Percentiles rank a stretch among this genome's conserved stretches.
These are phyloP conservation scores for Fusarium temperatum DNA, from an alignment of 2,329 filamentous ascomycete species.

Conservation along the genomic window DNA sequence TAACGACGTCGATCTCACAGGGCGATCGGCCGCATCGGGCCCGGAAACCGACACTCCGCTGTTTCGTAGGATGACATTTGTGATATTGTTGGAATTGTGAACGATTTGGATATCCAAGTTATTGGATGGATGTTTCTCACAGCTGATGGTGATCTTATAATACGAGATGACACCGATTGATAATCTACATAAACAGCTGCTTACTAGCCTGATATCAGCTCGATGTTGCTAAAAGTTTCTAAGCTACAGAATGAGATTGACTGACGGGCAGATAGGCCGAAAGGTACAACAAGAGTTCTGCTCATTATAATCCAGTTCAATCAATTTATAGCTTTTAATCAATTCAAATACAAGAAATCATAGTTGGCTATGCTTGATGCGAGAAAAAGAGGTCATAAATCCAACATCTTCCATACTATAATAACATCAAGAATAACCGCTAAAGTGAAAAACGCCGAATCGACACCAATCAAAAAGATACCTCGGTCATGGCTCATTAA, in stretches of 20 bases:
- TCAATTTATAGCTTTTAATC: not conserved
- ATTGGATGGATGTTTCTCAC: not conserved
- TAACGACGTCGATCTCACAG: not conserved
- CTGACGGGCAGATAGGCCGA: not conserved
- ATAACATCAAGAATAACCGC: slow-evolving; percentile 25
- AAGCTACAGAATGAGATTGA: not conserved
- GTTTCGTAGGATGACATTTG: not conserved
- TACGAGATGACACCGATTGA: not conserved
- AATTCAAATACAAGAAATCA: slow-evolving; percentile 8
- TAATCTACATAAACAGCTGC: not conserved
- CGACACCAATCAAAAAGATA: not conserved
- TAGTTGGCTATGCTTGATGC: slow-evolving; percentile 33
- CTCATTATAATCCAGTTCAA: not conserved
- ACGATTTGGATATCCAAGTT: not conserved
- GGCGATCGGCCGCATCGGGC: slow-evolving; percentile 32
- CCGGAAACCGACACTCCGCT: slow-evolving; percentile 25
- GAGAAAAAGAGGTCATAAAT: slow-evolving; percentile 9
- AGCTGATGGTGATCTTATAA: not conserved
- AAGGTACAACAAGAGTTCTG: not conserved
- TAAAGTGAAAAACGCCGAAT: slow-evolving; percentile 3
- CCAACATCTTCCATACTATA: slow-evolving; percentile 9
- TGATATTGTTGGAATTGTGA: not conserved
- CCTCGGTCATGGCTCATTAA: slow-evolving; percentile 15
- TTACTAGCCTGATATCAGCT: not conserved
- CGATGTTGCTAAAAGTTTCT: not conserved